Conservation (phyloP, 164 flowering plant species). For the Annona squamosa region DNA sequence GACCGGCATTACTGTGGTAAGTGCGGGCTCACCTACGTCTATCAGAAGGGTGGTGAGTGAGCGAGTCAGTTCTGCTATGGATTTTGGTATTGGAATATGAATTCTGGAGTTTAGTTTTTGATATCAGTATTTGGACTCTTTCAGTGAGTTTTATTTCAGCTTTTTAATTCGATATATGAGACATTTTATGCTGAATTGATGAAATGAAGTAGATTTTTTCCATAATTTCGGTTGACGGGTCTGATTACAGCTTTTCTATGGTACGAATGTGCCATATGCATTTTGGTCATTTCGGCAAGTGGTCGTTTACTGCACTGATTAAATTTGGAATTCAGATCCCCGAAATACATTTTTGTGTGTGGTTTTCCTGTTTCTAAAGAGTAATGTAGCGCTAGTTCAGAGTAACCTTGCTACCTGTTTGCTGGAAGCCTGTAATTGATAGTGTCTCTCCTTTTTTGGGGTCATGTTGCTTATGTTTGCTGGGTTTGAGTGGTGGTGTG, state of each 20-base stretch:
- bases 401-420: no score
- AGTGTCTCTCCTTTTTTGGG: no score
- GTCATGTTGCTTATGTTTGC: no score
- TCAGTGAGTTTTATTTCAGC: not conserved
- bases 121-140: not conserved
- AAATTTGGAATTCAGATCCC: no score
- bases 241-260: not conserved
- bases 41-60: slow-evolving; percentile 49
- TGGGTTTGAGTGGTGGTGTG: no score
- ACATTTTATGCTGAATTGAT: not conserved
- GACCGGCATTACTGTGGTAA: slow-evolving; percentile 62
- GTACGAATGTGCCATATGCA: not conserved
- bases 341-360: no score
- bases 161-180: not conserved
- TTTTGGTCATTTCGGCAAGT: no score
- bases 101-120: not conserved
- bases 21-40: slow-evolving; percentile 58
- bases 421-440: no score
- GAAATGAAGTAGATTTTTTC: not conserved
- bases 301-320: no score
- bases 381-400: no score
- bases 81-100: not conserved
- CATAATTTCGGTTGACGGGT: not conserved
- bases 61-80: slow-evolving; percentile 5
- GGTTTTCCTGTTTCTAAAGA: no score